Evolutionary conservation across 2,329 filamentous ascomycete genomes (phyloP), one percentile per base, ranked within the genome.

Genomic region (Ascocoryne sarcoides): DNA sequence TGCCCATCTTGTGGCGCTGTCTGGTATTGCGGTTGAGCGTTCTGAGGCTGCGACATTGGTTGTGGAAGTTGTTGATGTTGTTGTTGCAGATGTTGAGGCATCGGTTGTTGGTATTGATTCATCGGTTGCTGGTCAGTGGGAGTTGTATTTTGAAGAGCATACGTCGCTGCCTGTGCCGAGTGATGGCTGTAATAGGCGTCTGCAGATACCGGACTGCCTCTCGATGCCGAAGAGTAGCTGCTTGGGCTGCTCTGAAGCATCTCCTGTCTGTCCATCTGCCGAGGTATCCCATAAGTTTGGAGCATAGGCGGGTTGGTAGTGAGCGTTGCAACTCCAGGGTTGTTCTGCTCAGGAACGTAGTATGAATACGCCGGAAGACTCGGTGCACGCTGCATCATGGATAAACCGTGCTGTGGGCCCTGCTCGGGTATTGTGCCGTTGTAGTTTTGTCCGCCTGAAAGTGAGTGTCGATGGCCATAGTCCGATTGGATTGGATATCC

Each of bases 261-360:
- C 4, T 66, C 65, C 26, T 54, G 65, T 33, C 64, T 65, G 19
- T 62, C 54, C 18, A 62, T 37, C 12, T 70, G 60, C 5, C 65
- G 50, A 42, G 54, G 52, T 38, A 57, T 47, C 37, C 74, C 70
- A 57, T 75, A 75, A 4, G 47, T 57, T 42, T 69, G 62, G 5
- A 65, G 58, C n/a, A 67, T 63, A 35, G 75, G 61, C 5, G 65
- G 53, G 47, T 66, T 68, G 9, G 73, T 68, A 58, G 72, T 75
- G 68, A 79, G 72, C 10, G 74, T 79, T 21, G 74, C 75, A 4
- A 81, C 70, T 10, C 70, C 73, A 8, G 76, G 75, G 51, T 79
- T 79, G 55, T 67, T 70, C 48, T 77, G 73, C 42, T 81, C 76
- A 1, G 76, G 70, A 20, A 79, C 67, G 51, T 77, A 82, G 34